Percentiles rank a stretch among this genome's conserved stretches.
phyloP scores from a whole-genome alignment of 192 early-diverging fungal species.

The Backusella parvicylindrica region DNA sequence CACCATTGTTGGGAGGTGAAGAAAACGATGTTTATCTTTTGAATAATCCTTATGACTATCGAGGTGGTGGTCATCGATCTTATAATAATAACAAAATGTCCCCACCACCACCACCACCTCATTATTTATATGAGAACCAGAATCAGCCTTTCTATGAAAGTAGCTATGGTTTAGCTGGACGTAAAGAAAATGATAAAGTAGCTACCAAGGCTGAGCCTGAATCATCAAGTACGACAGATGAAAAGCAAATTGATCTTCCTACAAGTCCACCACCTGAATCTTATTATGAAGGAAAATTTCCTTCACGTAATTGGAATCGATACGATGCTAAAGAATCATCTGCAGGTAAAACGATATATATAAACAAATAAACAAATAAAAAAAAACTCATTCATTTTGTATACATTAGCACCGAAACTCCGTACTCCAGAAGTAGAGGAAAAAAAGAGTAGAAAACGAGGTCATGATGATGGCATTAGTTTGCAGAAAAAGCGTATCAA shows the following conservation, averaged over 20 bases:
- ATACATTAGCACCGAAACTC: background rate
- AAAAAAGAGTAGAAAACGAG: background rate
- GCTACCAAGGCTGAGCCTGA: background rate
- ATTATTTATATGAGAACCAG: background rate
- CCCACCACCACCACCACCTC: background rate
- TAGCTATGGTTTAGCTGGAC: background rate
- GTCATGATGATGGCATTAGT: background rate
- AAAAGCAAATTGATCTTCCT: constrained; percentile 3
- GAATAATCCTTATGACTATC: constrained; percentile 27
- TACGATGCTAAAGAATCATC: background rate
- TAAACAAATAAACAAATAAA: background rate
- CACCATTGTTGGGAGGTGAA: background rate
- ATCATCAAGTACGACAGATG: background rate
- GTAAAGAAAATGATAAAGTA: background rate
- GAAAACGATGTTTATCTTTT: constrained; percentile 24
- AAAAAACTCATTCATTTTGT: background rate
- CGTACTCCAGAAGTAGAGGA: background rate
- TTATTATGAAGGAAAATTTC: background rate
- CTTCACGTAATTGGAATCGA: background rate
- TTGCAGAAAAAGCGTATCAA: background rate
- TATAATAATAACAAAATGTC: background rate
- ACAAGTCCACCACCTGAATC: constrained; percentile 18
- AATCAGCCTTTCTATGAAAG: background rate
- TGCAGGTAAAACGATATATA: background rate
- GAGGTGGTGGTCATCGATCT: background rate